These are phyloP conservation scores for Chlamydomonas incerta DNA, from an alignment of 139 green algal genomes.

Conservation along the genomic window DNA sequence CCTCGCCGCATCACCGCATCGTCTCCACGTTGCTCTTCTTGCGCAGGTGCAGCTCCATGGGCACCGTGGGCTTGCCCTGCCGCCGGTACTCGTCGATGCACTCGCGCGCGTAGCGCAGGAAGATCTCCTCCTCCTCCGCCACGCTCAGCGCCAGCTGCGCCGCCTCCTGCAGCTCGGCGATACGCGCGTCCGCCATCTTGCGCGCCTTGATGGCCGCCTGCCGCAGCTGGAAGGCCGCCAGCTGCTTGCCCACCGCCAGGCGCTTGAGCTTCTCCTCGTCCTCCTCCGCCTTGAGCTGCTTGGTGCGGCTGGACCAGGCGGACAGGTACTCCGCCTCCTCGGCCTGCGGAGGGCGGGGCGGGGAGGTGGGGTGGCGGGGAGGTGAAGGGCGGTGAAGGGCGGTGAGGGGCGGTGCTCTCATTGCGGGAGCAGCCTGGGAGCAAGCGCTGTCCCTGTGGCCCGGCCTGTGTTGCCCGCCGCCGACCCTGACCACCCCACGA, in stretches of 20 bases:
- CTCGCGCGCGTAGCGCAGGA: conserved; percentile 66
- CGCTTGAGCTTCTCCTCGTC: conserved; percentile 25
- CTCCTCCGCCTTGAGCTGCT: conserved; percentile 28
- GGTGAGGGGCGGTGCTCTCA: no score
- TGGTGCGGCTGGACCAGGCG: neutral
- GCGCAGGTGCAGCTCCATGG: conserved; percentile 63
- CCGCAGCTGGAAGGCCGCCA: conserved; percentile 63
- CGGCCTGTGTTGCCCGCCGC: no score
- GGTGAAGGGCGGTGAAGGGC: neutral
- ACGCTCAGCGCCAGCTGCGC: conserved; percentile 50
- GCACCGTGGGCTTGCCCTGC: conserved; percentile 64
- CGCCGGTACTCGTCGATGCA: conserved; percentile 71
- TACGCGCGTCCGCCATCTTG: conserved; percentile 54
- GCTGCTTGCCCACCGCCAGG: conserved; percentile 42
- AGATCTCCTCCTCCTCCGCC: conserved; percentile 54
- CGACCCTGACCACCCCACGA: no score
- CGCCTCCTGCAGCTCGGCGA: conserved; percentile 70
- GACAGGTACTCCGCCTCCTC: conserved; percentile 18
- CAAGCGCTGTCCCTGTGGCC: no score
- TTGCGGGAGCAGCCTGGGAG: no score
- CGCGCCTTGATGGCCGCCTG: conserved; percentile 61
- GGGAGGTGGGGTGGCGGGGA: no score
- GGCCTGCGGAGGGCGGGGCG: neutral
- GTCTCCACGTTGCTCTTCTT: conserved; percentile 51
- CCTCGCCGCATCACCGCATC: conserved; percentile 16